Conservation (phyloP, 768 basidiomycete genomes). For the Chlorophyllum brunneum region DNA sequence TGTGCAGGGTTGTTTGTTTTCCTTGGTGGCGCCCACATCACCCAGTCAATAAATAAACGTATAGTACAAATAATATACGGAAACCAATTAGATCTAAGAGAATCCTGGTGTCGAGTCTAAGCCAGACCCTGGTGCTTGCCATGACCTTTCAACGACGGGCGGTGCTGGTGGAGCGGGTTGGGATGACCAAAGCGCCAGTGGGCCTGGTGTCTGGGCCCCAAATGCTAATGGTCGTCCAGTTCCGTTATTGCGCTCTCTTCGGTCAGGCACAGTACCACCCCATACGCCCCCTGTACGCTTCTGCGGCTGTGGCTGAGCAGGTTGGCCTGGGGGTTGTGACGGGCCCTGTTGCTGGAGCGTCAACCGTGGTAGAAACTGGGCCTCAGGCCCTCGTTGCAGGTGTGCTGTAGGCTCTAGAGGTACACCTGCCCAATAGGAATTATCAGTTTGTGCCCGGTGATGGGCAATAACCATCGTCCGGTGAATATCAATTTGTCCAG, state of each 20-base stretch:
- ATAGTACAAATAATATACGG: constrained; percentile 13
- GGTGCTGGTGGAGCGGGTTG: constrained; percentile 38
- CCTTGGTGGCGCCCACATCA: neutral
- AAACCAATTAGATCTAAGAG: constrained; percentile 11
- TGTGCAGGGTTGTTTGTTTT: constrained; percentile 7
- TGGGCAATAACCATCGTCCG: constrained; percentile 25
- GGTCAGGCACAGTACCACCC: constrained; percentile 10
- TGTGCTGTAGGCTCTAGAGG: constrained; percentile 15
- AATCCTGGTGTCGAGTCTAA: constrained; percentile 33
- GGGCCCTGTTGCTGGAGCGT: constrained; percentile 21
- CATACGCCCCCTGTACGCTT: constrained; percentile 25
- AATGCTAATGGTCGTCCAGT: constrained; percentile 41
- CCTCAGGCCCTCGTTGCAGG: constrained; percentile 19
- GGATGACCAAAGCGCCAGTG: constrained; percentile 43
- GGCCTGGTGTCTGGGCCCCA: constrained; percentile 44
- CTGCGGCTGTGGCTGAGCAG: constrained; percentile 29
- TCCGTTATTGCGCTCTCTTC: constrained; percentile 11
- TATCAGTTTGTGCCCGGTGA: constrained; percentile 8
- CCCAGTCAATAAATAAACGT: constrained; percentile 4
- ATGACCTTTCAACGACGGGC: constrained; percentile 40
- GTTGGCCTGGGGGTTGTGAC: constrained; percentile 21
- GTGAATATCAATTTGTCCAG: constrained; percentile 41
- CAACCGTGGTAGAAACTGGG: constrained; percentile 10
- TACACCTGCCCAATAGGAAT: constrained; percentile 12
- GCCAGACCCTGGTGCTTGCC: constrained; percentile 37